Base-by-base conservation (phyloP, 2,329 filamentous ascomycete genomes). In the Penicillium digitatum region DNA sequence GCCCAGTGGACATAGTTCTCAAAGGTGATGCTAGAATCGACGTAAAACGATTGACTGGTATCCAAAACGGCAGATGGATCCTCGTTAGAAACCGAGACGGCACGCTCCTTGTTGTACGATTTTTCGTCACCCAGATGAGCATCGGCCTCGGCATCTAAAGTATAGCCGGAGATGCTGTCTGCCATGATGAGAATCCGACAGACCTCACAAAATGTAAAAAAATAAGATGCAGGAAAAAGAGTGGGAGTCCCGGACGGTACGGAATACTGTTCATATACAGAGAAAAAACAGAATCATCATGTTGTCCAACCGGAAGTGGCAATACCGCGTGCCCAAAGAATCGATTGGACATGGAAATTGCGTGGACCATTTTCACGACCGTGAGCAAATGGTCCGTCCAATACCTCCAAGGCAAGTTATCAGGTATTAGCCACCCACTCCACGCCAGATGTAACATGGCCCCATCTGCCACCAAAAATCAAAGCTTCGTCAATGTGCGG, bases 1-100 rank as follows among this genome's bases (percentile, higher is more conserved):
- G 69, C 71, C 52, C 71, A 73, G 61, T 72, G 69, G 46, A 65
- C 53, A 49, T 74, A 73, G 52, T 72, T 71, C 54, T 74, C 72
- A 48, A 74, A 74, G 1, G 65, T 58, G 44, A 74, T 62, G 46
- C 39, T 62, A 3, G 62, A 48, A 45, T 74, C 71, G 48, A 55
- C 26, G 35, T 61, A 61, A 22, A 59, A 55, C 3, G 48, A 57
- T 3, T 20, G 32, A 10, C 29, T 14, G 10, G 54, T 45, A 18
- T 55, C 20, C 6, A 55, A 5, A 12, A 47, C 8, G 0, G 53
- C 38, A 40, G 56, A 31, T 8, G 52, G 27, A n/a, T 52, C 11
- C 7, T 43, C 35, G 9, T 53, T 39, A 8, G 34, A 51, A 22
- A 50, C 29, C 8, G 16, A 40, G 10, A 49, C 22, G 6, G 37